Evolutionary conservation across 2,329 filamentous ascomycete species (phyloP).

Genomic region (Cryoendolithus antarcticus): DNA sequence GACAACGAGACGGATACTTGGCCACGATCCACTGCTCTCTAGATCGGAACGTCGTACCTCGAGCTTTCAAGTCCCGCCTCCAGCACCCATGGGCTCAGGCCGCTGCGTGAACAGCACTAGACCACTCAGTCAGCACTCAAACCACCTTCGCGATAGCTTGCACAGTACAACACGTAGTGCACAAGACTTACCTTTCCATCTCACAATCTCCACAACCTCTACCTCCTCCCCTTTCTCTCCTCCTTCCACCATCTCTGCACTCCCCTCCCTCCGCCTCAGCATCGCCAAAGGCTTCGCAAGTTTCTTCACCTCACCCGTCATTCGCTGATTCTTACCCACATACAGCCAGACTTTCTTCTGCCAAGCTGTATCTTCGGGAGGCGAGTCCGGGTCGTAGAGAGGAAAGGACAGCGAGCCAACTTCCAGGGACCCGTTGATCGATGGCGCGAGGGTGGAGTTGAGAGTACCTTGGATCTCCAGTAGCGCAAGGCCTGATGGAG

Average conservation of each 20-base stretch:
- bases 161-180: no score
- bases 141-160: no score
- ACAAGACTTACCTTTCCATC: no score
- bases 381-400: conserved; percentile 48
- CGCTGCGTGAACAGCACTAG: no score
- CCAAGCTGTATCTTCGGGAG: conserved; percentile 52
- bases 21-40: no score
- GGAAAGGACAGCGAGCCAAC: conserved; percentile 71
- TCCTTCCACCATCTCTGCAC: conserved; percentile 18
- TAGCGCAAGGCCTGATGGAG: conserved; percentile 76
- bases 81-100: no score
- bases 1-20: no score
- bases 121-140: no score
- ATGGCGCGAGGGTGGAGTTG: conserved; percentile 48
- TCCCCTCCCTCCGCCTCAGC: conserved; percentile 44
- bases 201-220: conserved; percentile 74
- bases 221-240: conserved; percentile 39
- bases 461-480: conserved; percentile 88
- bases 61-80: no score
- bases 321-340: conserved; percentile 74
- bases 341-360: conserved; percentile 82
- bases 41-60: no score
- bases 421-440: conserved; percentile 25
- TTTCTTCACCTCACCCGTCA: conserved; percentile 85
- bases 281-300: conserved; percentile 66